Conservation (phyloP, 352 stramenopile genomes). For the Pythium aristosporum region DNA sequence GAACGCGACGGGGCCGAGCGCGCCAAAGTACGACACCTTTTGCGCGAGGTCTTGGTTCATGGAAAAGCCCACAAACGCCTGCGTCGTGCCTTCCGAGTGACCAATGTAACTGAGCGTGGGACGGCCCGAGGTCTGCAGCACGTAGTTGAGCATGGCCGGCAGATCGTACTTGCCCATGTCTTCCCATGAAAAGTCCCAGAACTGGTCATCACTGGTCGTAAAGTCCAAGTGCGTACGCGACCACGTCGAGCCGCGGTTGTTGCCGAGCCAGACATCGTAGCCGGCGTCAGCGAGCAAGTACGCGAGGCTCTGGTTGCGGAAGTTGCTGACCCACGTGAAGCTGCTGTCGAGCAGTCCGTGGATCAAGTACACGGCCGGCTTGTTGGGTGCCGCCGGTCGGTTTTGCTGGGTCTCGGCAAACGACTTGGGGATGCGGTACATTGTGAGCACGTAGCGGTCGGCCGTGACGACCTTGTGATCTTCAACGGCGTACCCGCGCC, state of each 20-base stretch:
- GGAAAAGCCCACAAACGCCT: conserved; percentile 60
- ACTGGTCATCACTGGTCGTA: conserved; percentile 34
- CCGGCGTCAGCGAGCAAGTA: conserved; percentile 57
- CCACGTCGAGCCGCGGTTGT: conserved; percentile 63
- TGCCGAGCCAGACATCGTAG: conserved; percentile 66
- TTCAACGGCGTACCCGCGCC: conserved; percentile 52
- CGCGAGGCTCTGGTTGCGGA: conserved; percentile 54
- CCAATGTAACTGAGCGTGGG: conserved; percentile 52
- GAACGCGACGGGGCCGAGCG: conserved; percentile 50
- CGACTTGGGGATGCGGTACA: conserved; percentile 62
- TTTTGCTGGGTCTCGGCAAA: conserved; percentile 35
- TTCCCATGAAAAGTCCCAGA: conserved; percentile 61
- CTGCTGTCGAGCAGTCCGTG: conserved; percentile 62
- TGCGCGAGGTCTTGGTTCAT: conserved; percentile 54
- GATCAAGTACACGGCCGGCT: conserved; percentile 49
- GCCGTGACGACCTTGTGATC: conserved; percentile 56
- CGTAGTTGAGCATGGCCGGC: conserved; percentile 55
- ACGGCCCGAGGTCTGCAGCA: conserved; percentile 20
- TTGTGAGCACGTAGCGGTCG: conserved; percentile 62
- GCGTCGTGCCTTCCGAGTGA: conserved; percentile 63
- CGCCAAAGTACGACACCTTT: conserved; percentile 61
- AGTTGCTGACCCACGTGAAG: conserved; percentile 67
- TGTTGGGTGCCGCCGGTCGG: conserved; percentile 20
- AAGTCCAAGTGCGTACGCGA: conserved; percentile 50
- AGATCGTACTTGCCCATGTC: conserved; percentile 56